Evolutionary conservation across 306 rosid species (phyloP), one percentile per base, ranked within the genome.

Genomic region (Vigna radiata): DNA sequence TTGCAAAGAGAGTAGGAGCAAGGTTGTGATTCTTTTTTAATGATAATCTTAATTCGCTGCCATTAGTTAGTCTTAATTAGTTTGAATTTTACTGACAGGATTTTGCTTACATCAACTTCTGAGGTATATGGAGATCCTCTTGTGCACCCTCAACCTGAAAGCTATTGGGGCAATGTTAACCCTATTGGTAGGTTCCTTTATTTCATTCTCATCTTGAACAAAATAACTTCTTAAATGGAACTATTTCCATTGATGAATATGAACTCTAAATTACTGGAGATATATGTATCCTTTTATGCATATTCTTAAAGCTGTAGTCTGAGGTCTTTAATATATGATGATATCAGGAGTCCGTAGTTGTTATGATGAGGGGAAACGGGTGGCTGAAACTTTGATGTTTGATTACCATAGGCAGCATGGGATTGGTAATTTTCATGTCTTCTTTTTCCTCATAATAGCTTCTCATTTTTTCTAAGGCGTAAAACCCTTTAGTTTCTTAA

Each of bases 71-170:
- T 33, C 81, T 66, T 71, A 77, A 48, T 82, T 39, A 82, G 71
- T 63, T 78, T 18, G 53, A 25, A 19, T 56, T 59, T 54, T 67
- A 14, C 77, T 77, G 60, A 75, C 90, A 94, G 98, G 91, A 94
- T 94, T 88, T 88, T 94, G 79, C 95, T 94, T 83, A 94, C 98
- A 19, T 94, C 98, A 43, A 94, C 98, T 54, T 94, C 98, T 1
- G 98, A 94, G 85, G 98, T 94, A 17, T 94, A 94, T 70, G 97
- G 98, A 4, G 98, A 94, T 87, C 98, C 98, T 78, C 93, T 94
- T 47, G 85, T 84, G 80, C 98, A 94, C 76, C 98, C 98, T 13
- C 98, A 94, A 59, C 88, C 93, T 25, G 98, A 94, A 80, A 86
- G 79, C 79, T 94, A 94, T 49, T 94, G 98, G 98, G 98, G 98